Base-by-base conservation (phyloP, 2,329 filamentous ascomycete genomes). In the Monilinia vaccinii-corymbosi region DNA sequence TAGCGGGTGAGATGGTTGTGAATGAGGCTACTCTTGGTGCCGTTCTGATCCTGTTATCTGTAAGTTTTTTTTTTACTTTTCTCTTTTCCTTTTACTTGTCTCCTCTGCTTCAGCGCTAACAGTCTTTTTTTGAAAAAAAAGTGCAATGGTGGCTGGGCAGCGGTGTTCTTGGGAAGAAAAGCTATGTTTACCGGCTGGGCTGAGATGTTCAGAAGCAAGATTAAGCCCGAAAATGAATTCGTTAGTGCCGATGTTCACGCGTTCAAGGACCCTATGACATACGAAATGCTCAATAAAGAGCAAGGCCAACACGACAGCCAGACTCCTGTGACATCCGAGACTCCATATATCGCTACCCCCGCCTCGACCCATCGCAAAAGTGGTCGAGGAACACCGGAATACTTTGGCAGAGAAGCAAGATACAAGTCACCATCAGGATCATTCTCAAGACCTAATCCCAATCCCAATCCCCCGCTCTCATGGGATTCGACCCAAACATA, bases 181-280 rank as follows among this genome's bases (percentile, higher is more conserved):
- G 87, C 88, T n/a, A 95, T 97, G 86, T 78, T 95, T 59, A 81
- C 79, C 3, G 94, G 88, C 63, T 99, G 94, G 94, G 66, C 78
- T 46, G 85, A 95, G 31, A 75, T 92, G 46, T 73, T 85, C 65
- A 76, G 73, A 58, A 73, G 75, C 25, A 73, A 71, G 40, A 75
- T 77, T 57, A 77, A 74, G 65, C 74, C 76, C 61, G 83, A 87
- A 71, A 83, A 84, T 68, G 93, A 97, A 73, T 97, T 97, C 68
- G 88, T 96, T 64, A 95, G 90, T 44, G 86, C 88, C 49, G 93
- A 97, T 71, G 81, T 82, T 63, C 74, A 83, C 62, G 73, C 80
- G 61, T 84, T 84, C 65, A 80, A 82, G 72, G 83, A 86, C 68
- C 79, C 78, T 72, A 82, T 84, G 76, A 83, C 86, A 73, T 92